Evolutionary conservation across 2,329 filamentous ascomycete genomes (phyloP).

Genomic region (Knoxdaviesia capensis): DNA sequence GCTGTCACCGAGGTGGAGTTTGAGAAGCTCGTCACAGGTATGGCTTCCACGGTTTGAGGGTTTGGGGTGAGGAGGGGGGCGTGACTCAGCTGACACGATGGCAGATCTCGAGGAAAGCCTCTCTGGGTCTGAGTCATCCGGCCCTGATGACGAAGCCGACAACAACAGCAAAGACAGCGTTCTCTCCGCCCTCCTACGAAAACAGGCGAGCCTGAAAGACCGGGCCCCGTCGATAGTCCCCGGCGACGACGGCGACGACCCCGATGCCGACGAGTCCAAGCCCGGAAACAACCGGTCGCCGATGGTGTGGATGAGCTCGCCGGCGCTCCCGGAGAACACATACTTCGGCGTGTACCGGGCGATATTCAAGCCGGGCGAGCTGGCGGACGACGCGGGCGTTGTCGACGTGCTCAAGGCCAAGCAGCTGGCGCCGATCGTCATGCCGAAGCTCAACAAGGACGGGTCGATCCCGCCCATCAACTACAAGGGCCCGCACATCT

Average conservation of each 20-base stretch:
- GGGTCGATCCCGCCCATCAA: slow-evolving; percentile 31
- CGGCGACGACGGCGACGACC: slow-evolving; percentile 20
- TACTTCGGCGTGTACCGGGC: slow-evolving; percentile 75
- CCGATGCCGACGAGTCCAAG: slow-evolving; percentile 24
- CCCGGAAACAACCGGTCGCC: slow-evolving; percentile 42
- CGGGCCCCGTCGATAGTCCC: slow-evolving; percentile 25
- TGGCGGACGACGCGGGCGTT: slow-evolving; percentile 39
- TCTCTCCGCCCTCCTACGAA: slow-evolving; percentile 59
- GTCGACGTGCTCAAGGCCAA: slow-evolving; percentile 53
- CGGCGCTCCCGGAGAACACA: slow-evolving; percentile 52
- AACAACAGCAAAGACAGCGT: slow-evolving; percentile 42
- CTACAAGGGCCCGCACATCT: slow-evolving; percentile 64
- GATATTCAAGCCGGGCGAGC: slow-evolving; percentile 55
- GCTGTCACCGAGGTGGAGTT: slow-evolving; percentile 68
- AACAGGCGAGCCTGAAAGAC: slow-evolving; percentile 55
- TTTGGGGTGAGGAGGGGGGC: not conserved
- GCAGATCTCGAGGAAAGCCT: slow-evolving; percentile 68
- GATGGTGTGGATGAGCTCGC: slow-evolving; percentile 68
- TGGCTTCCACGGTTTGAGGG: not conserved
- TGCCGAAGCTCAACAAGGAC: slow-evolving; percentile 33
- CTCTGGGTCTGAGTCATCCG: slow-evolving; percentile 65
- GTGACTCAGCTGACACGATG: not conserved
- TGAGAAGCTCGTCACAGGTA: slow-evolving; percentile 51
- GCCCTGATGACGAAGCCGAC: slow-evolving; percentile 46
- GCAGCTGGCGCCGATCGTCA: slow-evolving; percentile 46